A percentile compares a stretch with the other conserved stretches of the same genome.
phyloP scores from a whole-genome alignment of 2,329 filamentous ascomycete genomes.

The Setomelanomma holmii region DNA sequence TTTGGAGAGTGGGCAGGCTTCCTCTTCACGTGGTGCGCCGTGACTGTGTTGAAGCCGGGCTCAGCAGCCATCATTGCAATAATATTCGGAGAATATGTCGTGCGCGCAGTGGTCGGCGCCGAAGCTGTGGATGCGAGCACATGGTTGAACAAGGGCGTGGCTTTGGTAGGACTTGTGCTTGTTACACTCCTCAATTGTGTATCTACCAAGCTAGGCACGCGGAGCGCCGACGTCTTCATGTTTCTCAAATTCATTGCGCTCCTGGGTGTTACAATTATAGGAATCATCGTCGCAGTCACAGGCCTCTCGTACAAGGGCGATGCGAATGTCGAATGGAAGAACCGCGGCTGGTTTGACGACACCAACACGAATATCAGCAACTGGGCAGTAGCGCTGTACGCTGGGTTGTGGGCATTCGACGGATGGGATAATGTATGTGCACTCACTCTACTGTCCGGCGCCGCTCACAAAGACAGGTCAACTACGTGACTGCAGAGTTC shows the following conservation, averaged over 20 bases:
- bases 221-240: slow-evolving; percentile 92
- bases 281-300: slow-evolving; percentile 87
- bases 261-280: slow-evolving; percentile 83
- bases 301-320: slow-evolving; percentile 79
- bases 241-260: slow-evolving; percentile 94
- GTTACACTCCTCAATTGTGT: slow-evolving; percentile 90
- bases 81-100: slow-evolving; percentile 98
- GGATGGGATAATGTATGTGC: slow-evolving; percentile 94
- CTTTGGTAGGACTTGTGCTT: slow-evolving; percentile 73
- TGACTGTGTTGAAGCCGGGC: slow-evolving; percentile 92
- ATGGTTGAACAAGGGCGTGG: slow-evolving; percentile 91
- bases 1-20: slow-evolving; percentile 94
- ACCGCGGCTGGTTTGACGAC: slow-evolving; percentile 83
- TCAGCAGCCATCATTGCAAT: slow-evolving; percentile 94
- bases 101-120: slow-evolving; percentile 84
- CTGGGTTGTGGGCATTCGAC: slow-evolving; percentile 96
- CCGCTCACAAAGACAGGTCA: slow-evolving; percentile 68
- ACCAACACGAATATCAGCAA: slow-evolving; percentile 80
- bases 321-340: slow-evolving; percentile 86
- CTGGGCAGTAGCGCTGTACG: slow-evolving; percentile 95
- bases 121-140: slow-evolving; percentile 80
- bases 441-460: neutral
- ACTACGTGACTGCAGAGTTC: slow-evolving; percentile 97
- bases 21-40: slow-evolving; percentile 94
- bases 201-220: slow-evolving; percentile 85